Evolutionary conservation across 1,284 basidiomycete species (phyloP).

Genomic region (Boletus calvinii): DNA sequence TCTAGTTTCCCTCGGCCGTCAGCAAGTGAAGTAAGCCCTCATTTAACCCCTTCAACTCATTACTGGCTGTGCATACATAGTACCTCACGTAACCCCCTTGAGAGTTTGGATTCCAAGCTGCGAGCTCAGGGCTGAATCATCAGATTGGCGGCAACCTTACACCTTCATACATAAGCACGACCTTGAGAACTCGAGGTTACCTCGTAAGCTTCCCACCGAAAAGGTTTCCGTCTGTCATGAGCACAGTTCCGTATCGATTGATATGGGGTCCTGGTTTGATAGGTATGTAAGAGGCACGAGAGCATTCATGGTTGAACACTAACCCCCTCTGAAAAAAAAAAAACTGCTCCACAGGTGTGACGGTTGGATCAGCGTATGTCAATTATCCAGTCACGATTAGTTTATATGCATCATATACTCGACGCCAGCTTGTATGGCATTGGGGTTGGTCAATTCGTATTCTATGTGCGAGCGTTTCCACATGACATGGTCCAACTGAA

Average conservation of each 20-base stretch:
- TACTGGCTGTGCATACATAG: no score
- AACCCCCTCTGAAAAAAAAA: neutral
- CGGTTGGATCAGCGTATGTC: constrained; percentile 10
- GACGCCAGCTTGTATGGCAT: constrained; percentile 20
- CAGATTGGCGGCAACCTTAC: neutral
- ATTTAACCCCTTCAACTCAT: no score
- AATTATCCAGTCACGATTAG: neutral
- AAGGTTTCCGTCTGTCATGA: neutral
- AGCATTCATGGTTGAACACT: neutral
- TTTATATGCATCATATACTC: neutral
- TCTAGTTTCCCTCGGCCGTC: no score
- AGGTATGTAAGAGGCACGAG: constrained; percentile 7
- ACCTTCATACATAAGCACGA: neutral
- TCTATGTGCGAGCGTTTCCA: constrained; percentile 22
- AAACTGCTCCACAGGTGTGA: no score
- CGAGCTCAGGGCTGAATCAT: neutral
- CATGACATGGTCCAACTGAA: constrained; percentile 12
- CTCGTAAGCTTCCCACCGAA: neutral
- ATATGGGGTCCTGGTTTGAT: constrained; percentile 4
- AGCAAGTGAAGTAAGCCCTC: no score
- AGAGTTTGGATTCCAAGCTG: neutral
- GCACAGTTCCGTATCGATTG: neutral
- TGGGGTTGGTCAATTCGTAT: constrained; percentile 15
- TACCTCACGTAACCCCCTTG: neutral
- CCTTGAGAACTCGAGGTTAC: no score